Base-by-base conservation (phyloP, 2,329 filamentous ascomycete genomes). In the Penicillium olsonii region DNA sequence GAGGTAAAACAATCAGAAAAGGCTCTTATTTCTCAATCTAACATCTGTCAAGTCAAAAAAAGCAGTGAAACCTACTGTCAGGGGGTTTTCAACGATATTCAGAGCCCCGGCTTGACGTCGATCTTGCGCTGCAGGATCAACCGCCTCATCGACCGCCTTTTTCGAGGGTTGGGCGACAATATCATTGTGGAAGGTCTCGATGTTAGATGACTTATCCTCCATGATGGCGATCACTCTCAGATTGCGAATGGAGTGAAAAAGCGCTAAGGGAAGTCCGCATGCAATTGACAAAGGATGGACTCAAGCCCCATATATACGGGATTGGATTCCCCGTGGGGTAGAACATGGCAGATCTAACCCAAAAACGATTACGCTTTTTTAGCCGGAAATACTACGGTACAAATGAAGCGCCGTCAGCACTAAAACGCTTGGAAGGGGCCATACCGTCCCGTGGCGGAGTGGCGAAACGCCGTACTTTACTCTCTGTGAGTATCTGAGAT, bases 31-130 rank as follows among this genome's bases (percentile, higher is more conserved):
- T 24, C 22, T 8, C 22, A 24, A 8, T 31, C 3, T 1, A n/a
- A 31, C 5, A n/a, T n/a, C 14, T 31, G 3, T 31, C 29, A n/a
- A 11, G 7, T 15, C 5, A 35, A 9, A 3, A 11, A 10, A 35
- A 17, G 4, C 22, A 14, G 17, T 22, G 14, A 33, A 43, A 46
- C 68, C 63, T 54, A 77, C 75, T 64, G 67, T 71, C 44, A 78
- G 57, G 22, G 75, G 75, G 46, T 78, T 78, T 59, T 75, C 63
- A 49, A 78, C 70, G 42, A 78, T 68, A 57, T 78, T 78, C 48
- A 77, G 54, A 5, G 73, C 75, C 15, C 74, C 64, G 2, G 75
- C 76, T 12, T 60, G 54, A 41, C 71, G 72, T 27, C 72, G 71
- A 37, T 49, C 57, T 17, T 41, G n/a, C 3, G 39, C 37, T 5